A percentile compares a stretch with the other conserved stretches of the same genome.
Evolutionary conservation across 2,329 filamentous ascomycete species (phyloP).

Genomic region (Stemphylium lycopersici): DNA sequence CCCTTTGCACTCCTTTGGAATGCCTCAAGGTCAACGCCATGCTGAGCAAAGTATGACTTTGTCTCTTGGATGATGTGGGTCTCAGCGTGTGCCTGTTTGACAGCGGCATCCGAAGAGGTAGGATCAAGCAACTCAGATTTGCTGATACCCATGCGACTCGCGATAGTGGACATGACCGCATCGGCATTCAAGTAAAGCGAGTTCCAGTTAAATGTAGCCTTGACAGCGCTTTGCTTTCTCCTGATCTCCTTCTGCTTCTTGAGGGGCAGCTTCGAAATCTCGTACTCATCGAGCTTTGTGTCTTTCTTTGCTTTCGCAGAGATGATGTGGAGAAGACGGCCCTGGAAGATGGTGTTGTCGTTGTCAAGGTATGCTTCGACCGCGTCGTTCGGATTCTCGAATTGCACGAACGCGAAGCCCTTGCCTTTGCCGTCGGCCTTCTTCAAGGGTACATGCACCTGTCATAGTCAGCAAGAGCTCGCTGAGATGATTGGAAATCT

Average conservation of each 20-base stretch:
- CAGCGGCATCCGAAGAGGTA: constrained; percentile 90
- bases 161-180: constrained; percentile 88
- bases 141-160: constrained; percentile 82
- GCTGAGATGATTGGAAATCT: not conserved
- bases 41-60: constrained; percentile 84
- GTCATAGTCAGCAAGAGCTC: constrained; percentile 30
- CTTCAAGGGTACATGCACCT: constrained; percentile 88
- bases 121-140: constrained; percentile 94
- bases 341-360: constrained; percentile 89
- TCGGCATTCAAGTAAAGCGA: constrained; percentile 97
- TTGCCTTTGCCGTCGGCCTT: constrained; percentile 74
- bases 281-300: constrained; percentile 82
- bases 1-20: constrained; percentile 87
- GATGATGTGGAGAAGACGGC: constrained; percentile 87
- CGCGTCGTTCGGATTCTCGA: constrained; percentile 72
- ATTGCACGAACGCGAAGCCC: constrained; percentile 89
- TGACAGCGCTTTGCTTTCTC: constrained; percentile 79
- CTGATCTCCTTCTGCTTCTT: constrained; percentile 94
- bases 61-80: constrained; percentile 96
- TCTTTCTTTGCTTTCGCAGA: constrained; percentile 83
- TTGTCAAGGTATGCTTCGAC: constrained; percentile 77
- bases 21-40: constrained; percentile 89
- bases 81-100: constrained; percentile 96
- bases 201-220: constrained; percentile 92
- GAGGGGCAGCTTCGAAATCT: constrained; percentile 86